Evolutionary conservation across 2,329 filamentous ascomycete genomes (phyloP).

Genomic region (Verticillium longisporum): DNA sequence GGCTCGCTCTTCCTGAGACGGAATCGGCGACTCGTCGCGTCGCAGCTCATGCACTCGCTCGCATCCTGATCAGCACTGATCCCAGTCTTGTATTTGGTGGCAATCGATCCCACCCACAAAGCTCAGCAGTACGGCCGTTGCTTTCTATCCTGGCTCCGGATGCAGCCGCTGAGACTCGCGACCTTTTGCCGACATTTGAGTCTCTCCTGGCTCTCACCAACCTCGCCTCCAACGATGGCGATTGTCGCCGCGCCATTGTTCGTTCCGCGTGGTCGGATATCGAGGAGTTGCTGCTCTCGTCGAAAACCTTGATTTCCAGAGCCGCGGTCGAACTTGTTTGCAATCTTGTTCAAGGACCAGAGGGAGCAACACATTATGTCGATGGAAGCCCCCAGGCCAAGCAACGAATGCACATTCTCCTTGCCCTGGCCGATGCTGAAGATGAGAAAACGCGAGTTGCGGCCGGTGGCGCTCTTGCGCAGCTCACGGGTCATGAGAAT

Average conservation of each 20-base stretch:
- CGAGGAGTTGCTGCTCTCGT: conserved; percentile 76
- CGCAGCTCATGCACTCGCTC: conserved; percentile 74
- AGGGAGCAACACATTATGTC: conserved; percentile 62
- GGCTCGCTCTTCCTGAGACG: conserved; percentile 52
- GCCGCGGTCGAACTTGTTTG: conserved; percentile 86
- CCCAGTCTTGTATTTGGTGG: conserved; percentile 78
- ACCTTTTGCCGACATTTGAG: conserved; percentile 87
- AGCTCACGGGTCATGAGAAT: conserved; percentile 70
- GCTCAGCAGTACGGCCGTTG: conserved; percentile 77
- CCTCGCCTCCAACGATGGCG: conserved; percentile 72
- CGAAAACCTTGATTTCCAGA: conserved; percentile 69
- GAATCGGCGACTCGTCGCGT: conserved; percentile 42
- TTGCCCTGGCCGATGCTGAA: conserved; percentile 82
- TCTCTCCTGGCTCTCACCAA: conserved; percentile 89
- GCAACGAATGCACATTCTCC: conserved; percentile 72
- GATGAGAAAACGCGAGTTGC: conserved; percentile 73
- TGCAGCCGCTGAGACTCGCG: conserved; percentile 54
- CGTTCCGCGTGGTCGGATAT: conserved; percentile 66
- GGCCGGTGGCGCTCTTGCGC: conserved; percentile 82
- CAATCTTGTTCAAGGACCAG: conserved; percentile 70
- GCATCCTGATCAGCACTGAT: conserved; percentile 81
- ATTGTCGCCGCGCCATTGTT: conserved; percentile 62
- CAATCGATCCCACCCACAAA: conserved; percentile 64
- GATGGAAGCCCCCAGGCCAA: conserved; percentile 60
- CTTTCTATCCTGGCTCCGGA: conserved; percentile 65